Evolutionary conservation across 129 eudicot genomes (phyloP).

Genomic region (Ambrosia trifida): DNA sequence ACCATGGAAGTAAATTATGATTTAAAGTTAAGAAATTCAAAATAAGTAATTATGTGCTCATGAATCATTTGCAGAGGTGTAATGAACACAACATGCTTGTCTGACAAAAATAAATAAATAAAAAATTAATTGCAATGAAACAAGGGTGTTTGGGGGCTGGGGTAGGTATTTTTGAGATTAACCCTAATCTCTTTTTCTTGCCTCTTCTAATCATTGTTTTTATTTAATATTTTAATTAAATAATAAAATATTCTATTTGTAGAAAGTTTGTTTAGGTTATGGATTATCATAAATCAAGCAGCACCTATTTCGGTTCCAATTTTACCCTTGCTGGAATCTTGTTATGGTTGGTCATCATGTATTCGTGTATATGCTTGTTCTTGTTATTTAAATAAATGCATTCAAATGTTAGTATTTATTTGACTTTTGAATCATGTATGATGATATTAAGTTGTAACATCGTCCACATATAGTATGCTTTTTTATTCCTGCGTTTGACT

Average conservation of each 20-base stretch:
- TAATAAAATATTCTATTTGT: slow-evolving; percentile 26
- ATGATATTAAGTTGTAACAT: neutral
- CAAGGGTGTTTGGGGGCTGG: slow-evolving; percentile 18
- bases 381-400: neutral
- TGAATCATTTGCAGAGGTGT: slow-evolving; percentile 31
- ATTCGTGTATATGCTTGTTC: neutral
- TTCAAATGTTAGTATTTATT: neutral
- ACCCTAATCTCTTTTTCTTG: slow-evolving; percentile 27
- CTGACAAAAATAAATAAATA: slow-evolving; percentile 17
- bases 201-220: slow-evolving; percentile 27
- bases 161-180: slow-evolving; percentile 23
- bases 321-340: slow-evolving; percentile 27
- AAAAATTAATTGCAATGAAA: slow-evolving; percentile 21
- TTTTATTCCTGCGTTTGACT: neutral
- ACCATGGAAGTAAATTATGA: slow-evolving; percentile 7
- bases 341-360: slow-evolving; percentile 7
- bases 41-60: slow-evolving; percentile 34
- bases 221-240: neutral
- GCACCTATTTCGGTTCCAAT: slow-evolving; percentile 17
- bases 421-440: neutral
- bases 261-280: slow-evolving; percentile 37
- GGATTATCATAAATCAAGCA: slow-evolving; percentile 27
- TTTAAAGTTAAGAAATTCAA: slow-evolving; percentile 22
- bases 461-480: neutral
- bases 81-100: slow-evolving; percentile 33